Conservation (phyloP, 306 rosid species). For the Medicago ruthenica region DNA sequence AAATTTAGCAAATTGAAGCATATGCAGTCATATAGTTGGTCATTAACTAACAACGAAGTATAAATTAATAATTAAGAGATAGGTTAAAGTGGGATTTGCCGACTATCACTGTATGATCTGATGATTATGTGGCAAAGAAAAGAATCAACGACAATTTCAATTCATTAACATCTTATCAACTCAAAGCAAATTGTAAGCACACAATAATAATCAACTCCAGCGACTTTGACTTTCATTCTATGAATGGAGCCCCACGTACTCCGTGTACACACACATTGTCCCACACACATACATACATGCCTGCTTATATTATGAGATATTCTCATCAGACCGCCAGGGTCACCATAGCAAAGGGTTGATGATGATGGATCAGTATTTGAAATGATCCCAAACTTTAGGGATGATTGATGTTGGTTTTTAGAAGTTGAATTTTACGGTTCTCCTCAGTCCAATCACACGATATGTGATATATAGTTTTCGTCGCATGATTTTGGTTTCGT, state of each 20-base stretch:
- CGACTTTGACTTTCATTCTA: slow-evolving; percentile 18
- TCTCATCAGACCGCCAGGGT: neutral
- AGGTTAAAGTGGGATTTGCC: slow-evolving; percentile 51
- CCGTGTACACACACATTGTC: neutral
- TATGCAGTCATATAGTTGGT: no score
- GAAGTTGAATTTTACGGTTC: no score
- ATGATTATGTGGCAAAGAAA: slow-evolving; percentile 29
- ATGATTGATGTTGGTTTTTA: no score
- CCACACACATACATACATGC: neutral
- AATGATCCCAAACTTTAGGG: no score
- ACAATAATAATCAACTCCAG: neutral
- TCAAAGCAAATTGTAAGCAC: slow-evolving; percentile 18
- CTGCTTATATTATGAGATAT: neutral
- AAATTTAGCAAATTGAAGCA: no score
- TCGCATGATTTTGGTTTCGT: no score
- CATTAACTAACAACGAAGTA: no score
- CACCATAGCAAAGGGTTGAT: no score
- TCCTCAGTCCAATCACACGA: no score
- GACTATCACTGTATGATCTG: slow-evolving; percentile 41
- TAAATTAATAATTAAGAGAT: no score
- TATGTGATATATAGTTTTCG: no score
- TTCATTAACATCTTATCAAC: neutral
- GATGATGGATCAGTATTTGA: neutral
- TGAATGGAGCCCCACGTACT: neutral
- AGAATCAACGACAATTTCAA: slow-evolving; percentile 33